Base-by-base conservation (phyloP, 2,329 filamentous ascomycete genomes). In the Sphaerulina vaccinii region DNA sequence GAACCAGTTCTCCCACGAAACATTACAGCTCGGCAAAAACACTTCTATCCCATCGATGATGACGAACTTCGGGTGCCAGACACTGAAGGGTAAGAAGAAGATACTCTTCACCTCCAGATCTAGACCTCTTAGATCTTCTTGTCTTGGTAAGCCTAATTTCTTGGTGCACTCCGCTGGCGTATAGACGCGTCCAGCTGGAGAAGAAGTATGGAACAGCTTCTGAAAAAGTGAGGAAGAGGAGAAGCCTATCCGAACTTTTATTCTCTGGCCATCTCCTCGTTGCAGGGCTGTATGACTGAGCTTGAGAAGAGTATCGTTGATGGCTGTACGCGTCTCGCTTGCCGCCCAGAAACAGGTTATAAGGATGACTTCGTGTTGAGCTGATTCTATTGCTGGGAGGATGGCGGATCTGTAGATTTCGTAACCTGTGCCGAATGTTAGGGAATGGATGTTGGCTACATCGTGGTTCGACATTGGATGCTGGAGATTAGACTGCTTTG, bases 1-100 rank as follows among this genome's bases (percentile, higher is more conserved):
- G 21, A 92, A 85, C 89, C 89, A 95, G n/a, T 82, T 71, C 68
- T 93, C 89, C 87, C 87, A 93, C 63, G 86, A 90, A 3, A 95
- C 82, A 61, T 95, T 95, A 69, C 87, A 91, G 61, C 86, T 90
- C 0, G 88, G 88, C 8, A 93, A 69, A 62, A 86, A 85, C 0
- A 86, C 86, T 2, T 72, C 76, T 24, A 74, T 68, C 0, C 85
- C 78, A 66, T 95, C 89, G 1, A 92, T 69, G 11, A 93, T 76
- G 32, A 92, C 76, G 60, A 88, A 92, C 63, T 95, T 95, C 0
- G 88, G 86, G 65, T 95, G 89, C 83, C 93, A 87, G n/a, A 95
- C 85, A 62, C 87, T 89, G 54, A 93, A 84, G 0, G 89, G 89
- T 2, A 84, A 74, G 56, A 92, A 83, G 69, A 95, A 95, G 6